These are phyloP conservation scores for Zymoseptoria tritici DNA, from an alignment of 2,329 filamentous ascomycete genomes.

Conservation along the genomic window DNA sequence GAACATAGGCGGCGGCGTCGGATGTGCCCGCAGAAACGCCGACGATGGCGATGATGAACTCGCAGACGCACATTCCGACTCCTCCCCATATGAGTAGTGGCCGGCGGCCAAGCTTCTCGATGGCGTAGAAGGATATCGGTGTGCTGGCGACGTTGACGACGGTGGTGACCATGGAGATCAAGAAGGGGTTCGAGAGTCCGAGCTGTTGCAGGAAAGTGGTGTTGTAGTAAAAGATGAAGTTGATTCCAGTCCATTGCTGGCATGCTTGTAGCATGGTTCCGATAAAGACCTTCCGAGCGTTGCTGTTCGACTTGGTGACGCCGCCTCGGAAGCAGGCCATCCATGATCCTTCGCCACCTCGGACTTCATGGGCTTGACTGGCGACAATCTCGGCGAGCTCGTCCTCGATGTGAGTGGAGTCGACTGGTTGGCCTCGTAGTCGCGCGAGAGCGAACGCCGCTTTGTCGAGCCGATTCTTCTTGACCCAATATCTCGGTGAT, in stretches of 20 bases:
- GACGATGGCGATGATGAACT: constrained; percentile 71
- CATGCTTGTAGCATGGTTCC: constrained; percentile 43
- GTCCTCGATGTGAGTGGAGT: constrained; percentile 66
- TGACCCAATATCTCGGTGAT: constrained; percentile 78
- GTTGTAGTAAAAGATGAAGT: constrained; percentile 68
- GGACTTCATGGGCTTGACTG: constrained; percentile 77
- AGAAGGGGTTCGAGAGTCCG: constrained; percentile 67
- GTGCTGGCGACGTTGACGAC: constrained; percentile 83
- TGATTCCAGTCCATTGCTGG: constrained; percentile 70
- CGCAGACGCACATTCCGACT: constrained; percentile 71
- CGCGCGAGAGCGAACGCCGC: constrained; percentile 59
- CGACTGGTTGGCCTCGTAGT: constrained; percentile 65
- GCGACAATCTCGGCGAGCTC: constrained; percentile 82
- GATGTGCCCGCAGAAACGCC: constrained; percentile 37
- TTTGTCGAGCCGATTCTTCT: constrained; percentile 60
- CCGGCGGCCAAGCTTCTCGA: constrained; percentile 76
- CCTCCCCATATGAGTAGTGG: constrained; percentile 71
- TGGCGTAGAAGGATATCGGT: constrained; percentile 78
- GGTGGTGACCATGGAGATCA: constrained; percentile 79
- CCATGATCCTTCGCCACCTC: constrained; percentile 50
- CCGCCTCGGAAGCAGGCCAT: constrained; percentile 51
- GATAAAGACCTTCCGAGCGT: constrained; percentile 42
- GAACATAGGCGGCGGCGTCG: constrained; percentile 41
- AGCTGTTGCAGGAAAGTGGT: constrained; percentile 78
- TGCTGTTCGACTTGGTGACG: constrained; percentile 45